Percentiles rank a stretch among this genome's conserved stretches.
Conservation (phyloP, 2,329 filamentous ascomycete genomes). For the Helicocarpus griseus region DNA sequence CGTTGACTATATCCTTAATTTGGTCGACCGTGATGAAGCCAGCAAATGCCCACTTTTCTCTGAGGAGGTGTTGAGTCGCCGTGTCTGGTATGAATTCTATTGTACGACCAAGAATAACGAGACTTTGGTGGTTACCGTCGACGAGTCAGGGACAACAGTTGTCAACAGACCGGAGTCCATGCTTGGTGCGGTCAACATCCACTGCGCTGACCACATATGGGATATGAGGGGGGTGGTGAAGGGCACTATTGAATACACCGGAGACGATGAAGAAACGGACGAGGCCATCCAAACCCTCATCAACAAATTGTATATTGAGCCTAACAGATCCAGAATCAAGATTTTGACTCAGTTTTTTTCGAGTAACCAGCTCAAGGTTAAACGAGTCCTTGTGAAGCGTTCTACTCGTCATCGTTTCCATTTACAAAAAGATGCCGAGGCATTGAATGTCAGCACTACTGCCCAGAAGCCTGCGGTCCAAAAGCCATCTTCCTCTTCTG, state of each 20-base stretch:
- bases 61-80: background rate
- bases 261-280: conserved; percentile 18
- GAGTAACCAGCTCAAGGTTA: conserved; percentile 17
- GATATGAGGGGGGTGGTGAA: conserved; percentile 27
- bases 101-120: conserved; percentile 25
- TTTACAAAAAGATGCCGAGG: background rate
- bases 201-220: conserved; percentile 31
- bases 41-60: conserved; percentile 19
- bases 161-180: conserved; percentile 18
- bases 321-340: conserved; percentile 17
- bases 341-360: conserved; percentile 21
- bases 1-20: conserved; percentile 28
- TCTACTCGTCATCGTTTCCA: conserved; percentile 23
- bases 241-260: conserved; percentile 19
- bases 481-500: background rate
- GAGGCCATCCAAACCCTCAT: conserved; percentile 23
- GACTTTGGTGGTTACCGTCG: conserved; percentile 23
- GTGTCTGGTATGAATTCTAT: conserved; percentile 30
- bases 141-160: conserved; percentile 22
- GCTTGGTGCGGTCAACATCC: conserved; percentile 29
- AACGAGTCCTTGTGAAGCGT: conserved; percentile 27
- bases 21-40: conserved; percentile 18
- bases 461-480: background rate
- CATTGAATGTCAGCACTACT: background rate
- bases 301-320: conserved; percentile 25